phyloP scores from a whole-genome alignment of 2,329 filamentous ascomycete genomes.

The Fusarium aywerte region DNA sequence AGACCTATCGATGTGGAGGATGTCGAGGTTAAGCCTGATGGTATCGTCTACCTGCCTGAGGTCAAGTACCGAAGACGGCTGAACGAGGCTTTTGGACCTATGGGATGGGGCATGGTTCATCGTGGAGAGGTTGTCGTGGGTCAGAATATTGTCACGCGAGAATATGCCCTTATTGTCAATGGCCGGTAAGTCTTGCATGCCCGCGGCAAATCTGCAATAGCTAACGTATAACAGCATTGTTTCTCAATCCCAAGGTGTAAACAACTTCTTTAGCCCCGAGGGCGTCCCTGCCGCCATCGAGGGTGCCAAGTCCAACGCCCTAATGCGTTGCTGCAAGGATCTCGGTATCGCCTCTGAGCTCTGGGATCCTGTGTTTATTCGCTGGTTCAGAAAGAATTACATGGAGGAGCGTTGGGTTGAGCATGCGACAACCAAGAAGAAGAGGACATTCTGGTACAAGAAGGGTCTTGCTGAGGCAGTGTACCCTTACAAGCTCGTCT shows the following conservation, averaged over 20 bases:
- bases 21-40: conserved; percentile 97
- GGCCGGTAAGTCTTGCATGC: conserved; percentile 73
- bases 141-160: conserved; percentile 82
- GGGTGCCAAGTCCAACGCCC: conserved; percentile 95
- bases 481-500: conserved; percentile 65
- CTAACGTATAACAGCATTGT: conserved; percentile 72
- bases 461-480: conserved; percentile 79
- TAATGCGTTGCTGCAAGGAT: conserved; percentile 99
- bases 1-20: conserved; percentile 75
- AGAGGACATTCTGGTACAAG: conserved; percentile 84
- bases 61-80: conserved; percentile 96
- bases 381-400: conserved; percentile 79
- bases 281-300: conserved; percentile 94
- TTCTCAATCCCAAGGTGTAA: conserved; percentile 91
- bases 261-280: conserved; percentile 90
- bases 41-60: conserved; percentile 94
- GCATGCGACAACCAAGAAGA: conserved; percentile 87
- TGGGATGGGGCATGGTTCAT: conserved; percentile 94
- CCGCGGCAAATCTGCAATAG: not conserved
- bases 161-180: conserved; percentile 90
- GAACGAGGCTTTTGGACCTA: conserved; percentile 91
- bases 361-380: conserved; percentile 94
- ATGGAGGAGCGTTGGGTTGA: conserved; percentile 90
- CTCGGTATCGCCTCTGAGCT: conserved; percentile 93
- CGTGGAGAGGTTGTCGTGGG: conserved; percentile 86